These are phyloP conservation scores for Hordeum marinum DNA, from an alignment of 176 grass and related monocot species.

Conservation along the genomic window DNA sequence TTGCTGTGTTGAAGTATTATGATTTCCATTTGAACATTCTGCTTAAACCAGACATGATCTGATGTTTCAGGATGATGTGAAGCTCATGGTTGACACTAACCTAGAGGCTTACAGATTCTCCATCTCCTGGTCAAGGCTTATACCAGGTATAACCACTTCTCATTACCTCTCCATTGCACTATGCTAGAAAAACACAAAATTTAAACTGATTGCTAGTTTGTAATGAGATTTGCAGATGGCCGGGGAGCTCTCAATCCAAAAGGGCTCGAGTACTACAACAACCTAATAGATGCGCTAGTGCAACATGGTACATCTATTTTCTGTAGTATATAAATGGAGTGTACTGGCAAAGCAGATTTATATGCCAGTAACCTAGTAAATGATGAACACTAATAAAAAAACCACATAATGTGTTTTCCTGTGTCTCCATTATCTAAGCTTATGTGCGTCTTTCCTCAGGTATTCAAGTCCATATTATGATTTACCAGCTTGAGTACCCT, in stretches of 20 bases:
- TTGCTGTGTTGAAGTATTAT: background rate
- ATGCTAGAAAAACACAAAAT: background rate
- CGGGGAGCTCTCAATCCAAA: conserved; percentile 61
- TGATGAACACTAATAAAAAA: background rate
- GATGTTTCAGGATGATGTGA: conserved; percentile 61
- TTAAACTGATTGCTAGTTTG: background rate
- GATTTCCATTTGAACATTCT: background rate
- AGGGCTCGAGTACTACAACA: conserved; percentile 66
- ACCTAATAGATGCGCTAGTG: conserved; percentile 55
- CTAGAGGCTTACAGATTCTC: conserved; percentile 75
- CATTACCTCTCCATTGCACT: background rate
- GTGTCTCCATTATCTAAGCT: background rate
- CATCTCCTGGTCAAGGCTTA: conserved; percentile 77
- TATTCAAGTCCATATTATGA: conserved; percentile 56
- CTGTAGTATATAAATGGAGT: background rate
- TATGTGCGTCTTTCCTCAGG: conserved; percentile 25
- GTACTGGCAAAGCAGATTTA: background rate
- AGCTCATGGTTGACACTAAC: conserved; percentile 43
- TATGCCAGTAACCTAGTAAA: background rate
- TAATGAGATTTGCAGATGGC: conserved; percentile 34
- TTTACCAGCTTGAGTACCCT: conserved; percentile 68
- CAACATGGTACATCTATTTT: conserved; percentile 35
- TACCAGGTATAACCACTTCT: conserved; percentile 35
- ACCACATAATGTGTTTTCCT: background rate
- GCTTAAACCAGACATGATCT: background rate